phyloP scores from a whole-genome alignment of 495 filamentous ascomycete species.

The Bryoglossum gracile region DNA sequence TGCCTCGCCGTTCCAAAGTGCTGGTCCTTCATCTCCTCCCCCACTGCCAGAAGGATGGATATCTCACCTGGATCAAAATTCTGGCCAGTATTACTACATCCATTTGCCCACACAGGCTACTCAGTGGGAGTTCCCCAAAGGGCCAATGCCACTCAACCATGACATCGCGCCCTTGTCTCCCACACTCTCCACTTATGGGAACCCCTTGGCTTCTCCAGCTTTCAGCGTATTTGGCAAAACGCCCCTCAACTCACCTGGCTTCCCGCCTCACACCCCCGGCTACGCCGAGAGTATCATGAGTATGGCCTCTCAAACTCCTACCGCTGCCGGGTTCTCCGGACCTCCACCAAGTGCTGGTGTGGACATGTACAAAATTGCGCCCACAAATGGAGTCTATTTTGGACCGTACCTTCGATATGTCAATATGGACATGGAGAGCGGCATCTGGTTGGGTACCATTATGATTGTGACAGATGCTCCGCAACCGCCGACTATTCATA shows the following conservation, averaged over 20 bases:
- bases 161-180: conserved; percentile 74
- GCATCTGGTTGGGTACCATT: conserved; percentile 74
- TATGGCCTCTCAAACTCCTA: conserved; percentile 64
- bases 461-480: conserved; percentile 79
- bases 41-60: conserved; percentile 98
- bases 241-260: conserved; percentile 67
- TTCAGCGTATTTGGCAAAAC: conserved; percentile 62
- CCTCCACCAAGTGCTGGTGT: conserved; percentile 83
- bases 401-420: conserved; percentile 92
- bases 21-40: conserved; percentile 73
- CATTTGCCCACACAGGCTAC: conserved; percentile 93
- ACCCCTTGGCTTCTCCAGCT: conserved; percentile 66
- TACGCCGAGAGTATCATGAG: conserved; percentile 72
- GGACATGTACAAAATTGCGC: conserved; percentile 84
- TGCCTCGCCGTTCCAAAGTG: conserved; percentile 41
- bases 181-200: conserved; percentile 67
- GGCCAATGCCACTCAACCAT: conserved; percentile 74
- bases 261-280: conserved; percentile 63
- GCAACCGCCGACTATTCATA: conserved; percentile 95
- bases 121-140: conserved; percentile 98
- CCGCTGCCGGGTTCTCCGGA: conserved; percentile 63
- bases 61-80: conserved; percentile 88
- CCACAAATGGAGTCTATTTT: conserved; percentile 97
- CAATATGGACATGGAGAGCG: conserved; percentile 93
- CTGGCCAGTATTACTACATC: conserved; percentile 98